A percentile compares a stretch with the other conserved stretches of the same genome.
These are phyloP conservation scores for Miscanthus lutarioriparius DNA, from an alignment of 176 grass and related monocot genomes.

Conservation along the genomic window DNA sequence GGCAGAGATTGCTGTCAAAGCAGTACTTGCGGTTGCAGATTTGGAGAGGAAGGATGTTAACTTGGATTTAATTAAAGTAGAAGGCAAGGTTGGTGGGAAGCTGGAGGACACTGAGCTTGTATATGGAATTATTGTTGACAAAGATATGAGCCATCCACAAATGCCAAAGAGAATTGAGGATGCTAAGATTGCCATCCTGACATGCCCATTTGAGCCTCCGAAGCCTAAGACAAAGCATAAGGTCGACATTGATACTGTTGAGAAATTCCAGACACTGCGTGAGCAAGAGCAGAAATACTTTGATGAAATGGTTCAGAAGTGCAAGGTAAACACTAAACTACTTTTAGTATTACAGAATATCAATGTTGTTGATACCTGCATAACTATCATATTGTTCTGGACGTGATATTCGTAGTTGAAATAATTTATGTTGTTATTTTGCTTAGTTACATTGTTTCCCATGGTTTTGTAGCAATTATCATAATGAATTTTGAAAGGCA, in stretches of 20 bases:
- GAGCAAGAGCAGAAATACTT: constrained; percentile 92
- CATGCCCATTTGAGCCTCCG: constrained; percentile 96
- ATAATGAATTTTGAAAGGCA: neutral
- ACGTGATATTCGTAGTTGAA: neutral
- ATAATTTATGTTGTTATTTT: neutral
- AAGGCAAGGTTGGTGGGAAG: constrained; percentile 97
- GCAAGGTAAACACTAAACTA: constrained; percentile 60
- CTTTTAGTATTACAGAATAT: neutral
- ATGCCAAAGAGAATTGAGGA: constrained; percentile 98
- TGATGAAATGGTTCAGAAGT: constrained; percentile 99
- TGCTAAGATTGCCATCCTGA: constrained; percentile 93
- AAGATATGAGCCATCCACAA: constrained; percentile 99
- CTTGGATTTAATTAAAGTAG: constrained; percentile 93
- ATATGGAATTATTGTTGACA: constrained; percentile 90
- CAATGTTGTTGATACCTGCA: neutral
- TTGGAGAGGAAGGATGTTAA: constrained; percentile 99
- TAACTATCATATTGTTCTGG: constrained; percentile 8
- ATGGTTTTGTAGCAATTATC: neutral
- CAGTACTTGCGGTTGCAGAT: constrained; percentile 94
- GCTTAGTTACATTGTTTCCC: neutral
- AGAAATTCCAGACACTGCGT: constrained; percentile 85
- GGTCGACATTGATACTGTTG: constrained; percentile 96
- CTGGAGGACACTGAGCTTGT: constrained; percentile 94
- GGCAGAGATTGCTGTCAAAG: constrained; percentile 90
- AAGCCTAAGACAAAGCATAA: constrained; percentile 99